Conservation (phyloP, 116 monocot species). For the Papilionanthe hybrid region DNA sequence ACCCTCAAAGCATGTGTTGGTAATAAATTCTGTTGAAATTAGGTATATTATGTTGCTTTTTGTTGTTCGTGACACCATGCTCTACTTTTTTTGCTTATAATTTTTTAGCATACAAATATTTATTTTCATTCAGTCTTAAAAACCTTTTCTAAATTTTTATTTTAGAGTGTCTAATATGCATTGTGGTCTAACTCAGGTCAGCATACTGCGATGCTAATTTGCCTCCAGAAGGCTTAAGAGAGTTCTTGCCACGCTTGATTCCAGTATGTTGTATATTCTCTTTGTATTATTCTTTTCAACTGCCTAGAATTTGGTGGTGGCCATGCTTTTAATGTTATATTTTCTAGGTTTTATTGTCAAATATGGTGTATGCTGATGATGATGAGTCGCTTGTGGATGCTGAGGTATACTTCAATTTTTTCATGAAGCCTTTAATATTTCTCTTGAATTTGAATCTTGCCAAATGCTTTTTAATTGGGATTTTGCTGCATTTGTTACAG, state of each 20-base stretch:
- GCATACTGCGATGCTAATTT: conserved; percentile 86
- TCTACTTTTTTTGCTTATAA: neutral
- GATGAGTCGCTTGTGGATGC: conserved; percentile 90
- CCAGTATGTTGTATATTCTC: conserved; percentile 46
- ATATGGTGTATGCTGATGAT: conserved; percentile 94
- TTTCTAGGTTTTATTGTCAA: conserved; percentile 79
- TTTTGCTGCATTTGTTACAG: conserved; percentile 32
- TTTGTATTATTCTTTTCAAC: neutral
- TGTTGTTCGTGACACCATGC: neutral
- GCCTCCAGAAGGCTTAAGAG: conserved; percentile 75
- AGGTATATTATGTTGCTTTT: neutral
- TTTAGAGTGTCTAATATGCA: neutral
- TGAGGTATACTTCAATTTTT: conserved; percentile 44
- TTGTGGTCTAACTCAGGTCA: conserved; percentile 52
- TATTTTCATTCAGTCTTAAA: neutral
- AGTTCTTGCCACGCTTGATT: conserved; percentile 77
- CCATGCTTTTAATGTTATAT: neutral
- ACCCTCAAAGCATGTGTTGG: neutral
- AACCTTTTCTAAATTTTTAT: neutral
- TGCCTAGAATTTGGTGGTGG: conserved; percentile 2
- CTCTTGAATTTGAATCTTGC: conserved; percentile 2
- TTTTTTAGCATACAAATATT: neutral
- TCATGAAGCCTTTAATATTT: conserved; percentile 3
- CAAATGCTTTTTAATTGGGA: neutral
- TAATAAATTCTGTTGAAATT: neutral